These are phyloP conservation scores for Penicillium chermesinum DNA, from an alignment of 495 filamentous ascomycete species.

Conservation along the genomic window DNA sequence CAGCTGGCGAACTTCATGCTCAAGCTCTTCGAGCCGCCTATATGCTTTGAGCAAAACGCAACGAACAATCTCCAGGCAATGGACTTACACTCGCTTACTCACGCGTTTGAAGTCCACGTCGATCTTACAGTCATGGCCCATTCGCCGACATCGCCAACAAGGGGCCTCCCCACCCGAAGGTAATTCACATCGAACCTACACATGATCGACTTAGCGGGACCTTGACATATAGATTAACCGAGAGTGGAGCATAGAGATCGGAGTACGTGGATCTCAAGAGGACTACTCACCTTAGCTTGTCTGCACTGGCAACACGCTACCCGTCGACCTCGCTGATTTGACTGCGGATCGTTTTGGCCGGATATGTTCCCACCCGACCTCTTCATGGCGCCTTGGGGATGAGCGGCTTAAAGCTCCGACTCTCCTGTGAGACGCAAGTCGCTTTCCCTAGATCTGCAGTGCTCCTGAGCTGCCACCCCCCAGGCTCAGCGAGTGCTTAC, in stretches of 20 bases:
- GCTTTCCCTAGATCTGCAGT: no score
- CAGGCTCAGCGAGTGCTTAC: not conserved
- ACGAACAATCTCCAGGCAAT: not conserved
- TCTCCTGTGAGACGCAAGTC: no score
- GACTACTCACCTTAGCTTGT: conserved; percentile 12
- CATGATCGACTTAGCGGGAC: not conserved
- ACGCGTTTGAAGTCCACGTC: conserved; percentile 14
- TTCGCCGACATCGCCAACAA: conserved; percentile 10
- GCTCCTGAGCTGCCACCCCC: no score
- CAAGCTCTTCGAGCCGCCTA: conserved; percentile 12
- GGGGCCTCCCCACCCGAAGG: conserved; percentile 3
- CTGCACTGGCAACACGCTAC: conserved; percentile 12
- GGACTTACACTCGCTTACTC: conserved; percentile 12
- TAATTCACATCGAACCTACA: conserved; percentile 14
- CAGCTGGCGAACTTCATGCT: conserved; percentile 11
- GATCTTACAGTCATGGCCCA: conserved; percentile 8
- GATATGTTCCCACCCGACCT: not conserved
- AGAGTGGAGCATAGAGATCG: not conserved
- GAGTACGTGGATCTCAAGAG: not conserved
- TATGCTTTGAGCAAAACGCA: not conserved
- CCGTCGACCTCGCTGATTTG: conserved; percentile 4
- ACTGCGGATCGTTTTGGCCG: not conserved
- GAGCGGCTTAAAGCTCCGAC: no score
- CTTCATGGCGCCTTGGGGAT: not conserved
- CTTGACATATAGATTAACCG: not conserved